A percentile compares a stretch with the other conserved stretches of the same genome.
Conservation (phyloP, 2,329 filamentous ascomycete genomes). For the Aureobasidium musti region DNA sequence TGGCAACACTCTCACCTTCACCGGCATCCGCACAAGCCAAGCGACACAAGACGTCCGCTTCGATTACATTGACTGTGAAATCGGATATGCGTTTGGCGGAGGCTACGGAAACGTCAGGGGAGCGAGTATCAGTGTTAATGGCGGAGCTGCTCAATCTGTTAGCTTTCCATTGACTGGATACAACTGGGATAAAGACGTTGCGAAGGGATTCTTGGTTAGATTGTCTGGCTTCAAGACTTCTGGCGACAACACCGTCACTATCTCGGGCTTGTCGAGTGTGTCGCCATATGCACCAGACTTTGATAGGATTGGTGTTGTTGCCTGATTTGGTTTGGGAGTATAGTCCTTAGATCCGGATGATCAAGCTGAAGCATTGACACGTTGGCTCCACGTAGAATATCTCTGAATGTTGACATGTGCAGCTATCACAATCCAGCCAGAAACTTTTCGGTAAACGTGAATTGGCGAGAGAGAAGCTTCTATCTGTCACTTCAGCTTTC, state of each 20-base stretch:
- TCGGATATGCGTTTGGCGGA: conserved; percentile 41
- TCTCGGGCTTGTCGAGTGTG: conserved; percentile 34
- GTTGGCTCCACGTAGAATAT: no score
- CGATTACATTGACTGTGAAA: conserved; percentile 48
- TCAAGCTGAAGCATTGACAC: no score
- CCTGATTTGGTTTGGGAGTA: not conserved
- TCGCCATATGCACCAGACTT: conserved; percentile 37
- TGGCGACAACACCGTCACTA: conserved; percentile 36
- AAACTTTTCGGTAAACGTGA: no score
- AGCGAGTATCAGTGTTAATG: conserved; percentile 45
- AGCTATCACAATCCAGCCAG: no score
- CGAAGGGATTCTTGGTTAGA: conserved; percentile 35
- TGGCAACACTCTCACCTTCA: conserved; percentile 38
- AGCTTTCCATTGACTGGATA: conserved; percentile 47
- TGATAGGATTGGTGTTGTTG: conserved; percentile 35
- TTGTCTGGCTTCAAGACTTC: conserved; percentile 36
- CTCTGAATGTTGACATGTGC: no score
- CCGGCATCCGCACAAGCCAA: conserved; percentile 36
- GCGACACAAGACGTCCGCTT: conserved; percentile 42
- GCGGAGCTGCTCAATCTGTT: conserved; percentile 41
- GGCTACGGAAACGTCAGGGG: conserved; percentile 43
- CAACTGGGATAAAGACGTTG: conserved; percentile 43
- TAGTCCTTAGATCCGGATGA: no score
- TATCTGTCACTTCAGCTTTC: no score
- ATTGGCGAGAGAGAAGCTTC: no score